Evolutionary conservation across 2,329 filamentous ascomycete species (phyloP), one percentile per base, ranked within the genome.

Genomic region (Fusarium succisae): DNA sequence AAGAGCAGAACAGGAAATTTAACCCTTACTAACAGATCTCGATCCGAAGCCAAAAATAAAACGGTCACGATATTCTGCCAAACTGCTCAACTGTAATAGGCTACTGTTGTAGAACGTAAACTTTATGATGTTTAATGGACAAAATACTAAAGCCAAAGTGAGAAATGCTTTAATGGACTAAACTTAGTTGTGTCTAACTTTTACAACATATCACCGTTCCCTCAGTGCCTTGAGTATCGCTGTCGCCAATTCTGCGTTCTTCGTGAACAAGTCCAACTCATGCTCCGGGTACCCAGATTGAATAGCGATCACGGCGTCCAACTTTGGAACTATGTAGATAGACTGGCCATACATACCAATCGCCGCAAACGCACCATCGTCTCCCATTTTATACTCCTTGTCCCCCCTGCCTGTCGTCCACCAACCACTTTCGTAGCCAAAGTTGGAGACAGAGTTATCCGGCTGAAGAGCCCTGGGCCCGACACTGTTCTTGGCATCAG

Each of bases 261-360:
- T 58, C 3, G 56, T 39, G 35, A 74, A 74, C 4, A 72, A 32
- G 11, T 74, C 63, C 26, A 60, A 39, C n/a, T 74, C 69, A 45
- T 74, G 72, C 26, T 74, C 72, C 2, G 72, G 72, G 53, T 74
- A 74, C 6, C 72, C 72, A 24, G 72, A 74, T 43, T 74, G 72
- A 18, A 72, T 55, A 10, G 72, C 72, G 8, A 74, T 59, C 10
- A 69, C 56, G 4, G 38, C 26, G 0, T 75, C 37, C 10, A 74
- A 30, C 28, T 50, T 62, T 2, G 72, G 72, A 3, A 72, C 55
- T 5, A 74, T 54, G 7, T 74, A 72, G 3, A 74, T 68, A 17
- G 68, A 59, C 44, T 74, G 72, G 4, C 72, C 72, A 45, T 74
- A 74, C 72, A 74, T 74, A 1, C 72, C 72, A 10, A 65, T 60